Conservation (phyloP, 2,329 filamentous ascomycete species). For the Mycosphaerella sp. region DNA sequence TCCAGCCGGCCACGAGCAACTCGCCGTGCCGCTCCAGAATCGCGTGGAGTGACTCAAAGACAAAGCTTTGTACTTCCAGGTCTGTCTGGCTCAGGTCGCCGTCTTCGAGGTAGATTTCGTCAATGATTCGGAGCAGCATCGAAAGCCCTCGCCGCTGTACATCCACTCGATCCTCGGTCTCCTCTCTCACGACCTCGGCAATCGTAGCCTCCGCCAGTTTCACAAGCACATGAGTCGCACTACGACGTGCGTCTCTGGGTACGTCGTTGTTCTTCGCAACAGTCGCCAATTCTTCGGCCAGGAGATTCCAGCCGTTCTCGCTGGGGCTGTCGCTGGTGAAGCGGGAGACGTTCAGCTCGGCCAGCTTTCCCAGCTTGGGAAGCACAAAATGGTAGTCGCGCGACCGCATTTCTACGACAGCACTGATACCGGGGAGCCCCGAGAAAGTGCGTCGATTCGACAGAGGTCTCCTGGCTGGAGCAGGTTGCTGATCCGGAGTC, state of each 20-base stretch:
- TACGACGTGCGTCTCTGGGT: conserved; percentile 41
- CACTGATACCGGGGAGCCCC: conserved; percentile 40
- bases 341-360: conserved; percentile 46
- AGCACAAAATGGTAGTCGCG: conserved; percentile 45
- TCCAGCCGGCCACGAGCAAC: conserved; percentile 74
- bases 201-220: conserved; percentile 44
- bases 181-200: conserved; percentile 48
- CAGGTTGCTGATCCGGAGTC: conserved; percentile 6
- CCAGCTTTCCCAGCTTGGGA: conserved; percentile 44
- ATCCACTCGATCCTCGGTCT: conserved; percentile 29
- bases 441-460: conserved; percentile 34
- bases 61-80: conserved; percentile 59
- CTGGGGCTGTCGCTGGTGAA: conserved; percentile 61
- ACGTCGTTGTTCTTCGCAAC: conserved; percentile 39
- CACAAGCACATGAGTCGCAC: conserved; percentile 46
- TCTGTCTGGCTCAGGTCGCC: conserved; percentile 27
- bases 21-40: conserved; percentile 85
- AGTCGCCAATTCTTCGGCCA: conserved; percentile 52
- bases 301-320: conserved; percentile 67
- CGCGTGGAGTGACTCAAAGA: conserved; percentile 61
- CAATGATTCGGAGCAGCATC: conserved; percentile 44
- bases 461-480: conserved; percentile 26
- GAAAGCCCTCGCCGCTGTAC: conserved; percentile 30
- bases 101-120: conserved; percentile 27
- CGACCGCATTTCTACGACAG: conserved; percentile 34